Percentiles rank a stretch among this genome's conserved stretches.
phyloP scores from a whole-genome alignment of 2,329 filamentous ascomycete genomes.

The Exophiala dermatitidis region DNA sequence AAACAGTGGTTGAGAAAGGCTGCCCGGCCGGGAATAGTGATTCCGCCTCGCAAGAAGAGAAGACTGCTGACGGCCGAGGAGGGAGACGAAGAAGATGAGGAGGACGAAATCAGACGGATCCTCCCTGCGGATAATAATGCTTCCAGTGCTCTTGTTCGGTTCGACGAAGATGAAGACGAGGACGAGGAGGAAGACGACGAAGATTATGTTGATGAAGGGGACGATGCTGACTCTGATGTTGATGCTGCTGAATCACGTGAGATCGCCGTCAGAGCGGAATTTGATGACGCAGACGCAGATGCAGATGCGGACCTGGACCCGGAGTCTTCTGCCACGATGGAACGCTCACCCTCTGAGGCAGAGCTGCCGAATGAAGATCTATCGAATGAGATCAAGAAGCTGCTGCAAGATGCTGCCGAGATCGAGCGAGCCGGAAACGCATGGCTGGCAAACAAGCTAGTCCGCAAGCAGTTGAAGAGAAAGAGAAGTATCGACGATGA shows the following conservation, averaged over 20 bases:
- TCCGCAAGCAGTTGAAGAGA: slow-evolving; percentile 13
- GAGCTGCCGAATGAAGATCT: slow-evolving; percentile 30
- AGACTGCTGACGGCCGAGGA: slow-evolving; percentile 38
- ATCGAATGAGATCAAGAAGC: slow-evolving; percentile 12
- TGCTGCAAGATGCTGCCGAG: slow-evolving; percentile 19
- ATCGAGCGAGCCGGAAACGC: slow-evolving; percentile 3
- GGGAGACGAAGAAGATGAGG: slow-evolving; percentile 29
- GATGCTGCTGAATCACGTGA: neutral
- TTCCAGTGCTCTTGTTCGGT: slow-evolving; percentile 5
- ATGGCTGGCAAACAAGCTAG: neutral
- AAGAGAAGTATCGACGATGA: slow-evolving; percentile 19
- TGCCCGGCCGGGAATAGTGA: slow-evolving; percentile 59
- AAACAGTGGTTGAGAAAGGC: slow-evolving; percentile 57
- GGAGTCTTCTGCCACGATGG: too few species aligned
- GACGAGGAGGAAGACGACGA: slow-evolving; percentile 31
- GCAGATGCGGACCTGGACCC: slow-evolving; percentile 21
- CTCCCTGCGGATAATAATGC: slow-evolving; percentile 4
- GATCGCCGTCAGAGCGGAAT: slow-evolving; percentile 19
- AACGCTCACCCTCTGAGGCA: slow-evolving; percentile 15
- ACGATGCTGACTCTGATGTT: slow-evolving; percentile 4
- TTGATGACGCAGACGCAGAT: slow-evolving; percentile 28
- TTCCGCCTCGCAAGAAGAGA: slow-evolving; percentile 66
- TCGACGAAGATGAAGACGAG: slow-evolving; percentile 23
- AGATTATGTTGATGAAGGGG: slow-evolving; percentile 22
- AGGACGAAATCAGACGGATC: slow-evolving; percentile 26